These are phyloP conservation scores for Porphyrellus cyaneotinctus DNA, from an alignment of 768 basidiomycete species.

Conservation along the genomic window DNA sequence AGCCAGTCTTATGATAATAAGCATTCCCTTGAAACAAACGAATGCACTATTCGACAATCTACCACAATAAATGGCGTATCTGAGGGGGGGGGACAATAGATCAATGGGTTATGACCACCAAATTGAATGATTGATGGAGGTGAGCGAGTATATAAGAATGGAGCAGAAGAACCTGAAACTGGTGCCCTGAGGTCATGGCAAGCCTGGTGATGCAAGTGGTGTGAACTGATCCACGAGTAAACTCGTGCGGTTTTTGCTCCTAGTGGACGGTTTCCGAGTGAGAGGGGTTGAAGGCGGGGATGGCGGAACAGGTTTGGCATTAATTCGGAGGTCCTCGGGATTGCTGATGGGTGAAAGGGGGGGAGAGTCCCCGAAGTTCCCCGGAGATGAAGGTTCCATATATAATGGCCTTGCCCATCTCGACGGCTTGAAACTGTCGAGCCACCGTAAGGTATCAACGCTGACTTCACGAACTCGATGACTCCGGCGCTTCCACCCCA, in stretches of 20 bases:
- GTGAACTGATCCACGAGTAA: slow-evolving; percentile 32
- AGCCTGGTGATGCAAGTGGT: slow-evolving; percentile 14
- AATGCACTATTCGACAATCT: no score
- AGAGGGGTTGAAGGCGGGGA: slow-evolving; percentile 45
- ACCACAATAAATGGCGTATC: no score
- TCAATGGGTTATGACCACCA: not conserved
- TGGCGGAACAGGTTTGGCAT: slow-evolving; percentile 34
- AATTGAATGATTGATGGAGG: no score
- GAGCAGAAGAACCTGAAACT: slow-evolving; percentile 1
- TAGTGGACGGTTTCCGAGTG: slow-evolving; percentile 60
- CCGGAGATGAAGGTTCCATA: slow-evolving; percentile 33
- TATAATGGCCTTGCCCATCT: slow-evolving; percentile 50
- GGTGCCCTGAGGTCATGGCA: slow-evolving; percentile 1
- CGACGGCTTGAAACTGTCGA: slow-evolving; percentile 57
- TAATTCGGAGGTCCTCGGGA: slow-evolving; percentile 30
- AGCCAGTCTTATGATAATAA: no score
- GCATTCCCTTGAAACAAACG: no score
- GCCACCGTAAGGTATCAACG: slow-evolving; percentile 58
- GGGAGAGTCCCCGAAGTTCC: slow-evolving; percentile 26
- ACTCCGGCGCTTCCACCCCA: slow-evolving; percentile 58
- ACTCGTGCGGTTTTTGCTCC: slow-evolving; percentile 53
- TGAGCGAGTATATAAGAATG: not conserved
- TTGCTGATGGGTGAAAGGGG: slow-evolving; percentile 33
- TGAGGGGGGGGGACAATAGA: no score
- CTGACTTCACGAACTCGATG: slow-evolving; percentile 59